Percentiles rank a stretch among this genome's conserved stretches.
Conservation (phyloP, 2,329 filamentous ascomycete genomes). For the Onygenales sp. region DNA sequence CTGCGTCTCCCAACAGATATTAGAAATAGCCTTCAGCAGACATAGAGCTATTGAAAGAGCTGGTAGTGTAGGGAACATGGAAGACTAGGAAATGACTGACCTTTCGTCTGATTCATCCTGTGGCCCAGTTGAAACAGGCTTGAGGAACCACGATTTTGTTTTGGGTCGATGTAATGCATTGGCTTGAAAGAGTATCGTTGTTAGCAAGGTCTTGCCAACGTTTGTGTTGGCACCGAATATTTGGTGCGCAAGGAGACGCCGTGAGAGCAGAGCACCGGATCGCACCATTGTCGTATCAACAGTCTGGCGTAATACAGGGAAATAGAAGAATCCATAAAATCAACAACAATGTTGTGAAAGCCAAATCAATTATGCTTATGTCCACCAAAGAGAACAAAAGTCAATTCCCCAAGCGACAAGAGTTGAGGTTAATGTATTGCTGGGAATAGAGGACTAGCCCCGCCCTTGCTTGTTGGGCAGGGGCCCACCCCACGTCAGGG, state of each 20-base stretch:
- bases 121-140: slow-evolving; percentile 72
- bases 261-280: slow-evolving; percentile 55
- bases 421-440: no score
- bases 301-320: background rate
- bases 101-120: slow-evolving; percentile 59
- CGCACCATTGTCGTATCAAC: slow-evolving; percentile 7
- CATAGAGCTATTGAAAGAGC: background rate
- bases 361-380: no score
- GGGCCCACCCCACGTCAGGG: no score
- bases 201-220: slow-evolving; percentile 75
- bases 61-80: background rate
- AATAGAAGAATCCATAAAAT: no score
- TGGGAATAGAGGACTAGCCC: no score
- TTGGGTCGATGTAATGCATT: slow-evolving; percentile 39
- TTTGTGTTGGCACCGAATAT: slow-evolving; percentile 77
- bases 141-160: slow-evolving; percentile 52
- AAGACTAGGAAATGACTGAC: slow-evolving; percentile 28
- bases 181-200: slow-evolving; percentile 60
- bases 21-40: background rate
- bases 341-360: no score
- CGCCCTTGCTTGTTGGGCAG: no score
- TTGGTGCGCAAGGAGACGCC: slow-evolving; percentile 59
- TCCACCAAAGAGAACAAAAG: no score
- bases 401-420: no score
- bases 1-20: slow-evolving; percentile 28